Percentiles rank a stretch among this genome's conserved stretches.
Conservation (phyloP, 345 rosid genomes). For the Salix suchowensis region DNA sequence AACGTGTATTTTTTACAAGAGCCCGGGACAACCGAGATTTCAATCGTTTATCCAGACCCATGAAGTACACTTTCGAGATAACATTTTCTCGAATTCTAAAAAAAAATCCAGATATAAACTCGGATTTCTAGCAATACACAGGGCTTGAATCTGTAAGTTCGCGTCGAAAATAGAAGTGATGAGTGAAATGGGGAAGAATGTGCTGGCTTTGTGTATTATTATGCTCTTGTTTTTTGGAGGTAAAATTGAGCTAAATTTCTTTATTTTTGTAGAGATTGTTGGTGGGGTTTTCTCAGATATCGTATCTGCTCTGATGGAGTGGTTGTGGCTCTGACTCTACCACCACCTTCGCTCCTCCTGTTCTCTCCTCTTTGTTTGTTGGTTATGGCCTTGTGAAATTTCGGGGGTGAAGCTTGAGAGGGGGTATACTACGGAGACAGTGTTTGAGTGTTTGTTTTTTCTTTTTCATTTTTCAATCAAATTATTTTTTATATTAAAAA, state of each 20-base stretch:
- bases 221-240: constrained; percentile 46
- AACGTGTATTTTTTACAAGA: too few species aligned
- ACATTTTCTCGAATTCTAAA: too few species aligned
- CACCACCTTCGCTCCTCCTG: not conserved
- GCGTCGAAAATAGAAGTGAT: not conserved
- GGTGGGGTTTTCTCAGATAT: constrained; percentile 67
- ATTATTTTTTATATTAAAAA: too few species aligned
- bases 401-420: not conserved
- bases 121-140: constrained; percentile 21
- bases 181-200: constrained; percentile 48
- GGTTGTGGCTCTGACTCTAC: constrained; percentile 49
- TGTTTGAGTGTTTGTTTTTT: too few species aligned
- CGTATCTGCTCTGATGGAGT: constrained; percentile 63
- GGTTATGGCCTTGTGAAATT: not conserved
- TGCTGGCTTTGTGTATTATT: constrained; percentile 36
- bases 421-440: too few species aligned
- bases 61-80: accelerated
- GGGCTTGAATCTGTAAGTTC: constrained; percentile 14
- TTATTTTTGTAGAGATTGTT: constrained; percentile 58
- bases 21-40: accelerated
- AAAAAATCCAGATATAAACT: not conserved
- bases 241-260: constrained; percentile 5
- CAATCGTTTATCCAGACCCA: too few species aligned
- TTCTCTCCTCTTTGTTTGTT: not conserved
- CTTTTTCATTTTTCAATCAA: too few species aligned